Evolutionary conservation across 169 alveolate genomes (phyloP), one percentile per base, ranked within the genome.

Genomic region (Fabrea salina): DNA sequence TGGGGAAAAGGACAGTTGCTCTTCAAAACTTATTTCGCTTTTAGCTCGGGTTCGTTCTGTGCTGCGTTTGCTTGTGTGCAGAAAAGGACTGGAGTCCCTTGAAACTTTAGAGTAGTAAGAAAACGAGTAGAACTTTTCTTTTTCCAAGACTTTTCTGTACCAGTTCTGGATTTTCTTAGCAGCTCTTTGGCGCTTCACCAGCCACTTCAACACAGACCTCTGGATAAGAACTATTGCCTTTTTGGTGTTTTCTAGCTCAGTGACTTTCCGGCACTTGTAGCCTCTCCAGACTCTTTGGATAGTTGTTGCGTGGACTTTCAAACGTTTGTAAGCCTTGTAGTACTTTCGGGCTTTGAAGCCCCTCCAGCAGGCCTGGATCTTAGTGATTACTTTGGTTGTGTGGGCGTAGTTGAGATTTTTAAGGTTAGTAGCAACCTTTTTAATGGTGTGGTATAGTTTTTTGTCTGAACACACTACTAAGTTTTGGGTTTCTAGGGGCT

Each of bases 231-330:
- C 27, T 0, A 33, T 33, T 2, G 19, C 27, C 5, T 19, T 2
- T 5, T 44, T 41, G 4, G 37, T 4, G 25, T 0, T 3, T 0
- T 16, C 19, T 4, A 44, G 22, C 13, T 19, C 32, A 44, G 53
- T 44, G 16, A 44, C 11, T 8, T 70, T 70, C 19, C 67, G 32
- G 5, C 5, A 4, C 49, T 43, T 25, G 37, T 43, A 70, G 2
- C 54, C 79, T 70, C 49, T 70, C 27, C 66, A 70, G 19, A 16
- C 25, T 27, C 19, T 22, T 70, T 70, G 79, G 0, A 70, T 70
- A 22, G 16, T 70, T 3, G n/a, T 70, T 5, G 79, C 79, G 13
- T 70, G 41, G 41, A 27, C 16, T 30, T 70, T 43, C 5, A 70
- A n/a, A 33, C n/a, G 1, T 50, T 43, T 13, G 27, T 22, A 47